Evolutionary conservation across 192 early-diverging fungal genomes (phyloP).

Genomic region (Haplosporangium gracile): DNA sequence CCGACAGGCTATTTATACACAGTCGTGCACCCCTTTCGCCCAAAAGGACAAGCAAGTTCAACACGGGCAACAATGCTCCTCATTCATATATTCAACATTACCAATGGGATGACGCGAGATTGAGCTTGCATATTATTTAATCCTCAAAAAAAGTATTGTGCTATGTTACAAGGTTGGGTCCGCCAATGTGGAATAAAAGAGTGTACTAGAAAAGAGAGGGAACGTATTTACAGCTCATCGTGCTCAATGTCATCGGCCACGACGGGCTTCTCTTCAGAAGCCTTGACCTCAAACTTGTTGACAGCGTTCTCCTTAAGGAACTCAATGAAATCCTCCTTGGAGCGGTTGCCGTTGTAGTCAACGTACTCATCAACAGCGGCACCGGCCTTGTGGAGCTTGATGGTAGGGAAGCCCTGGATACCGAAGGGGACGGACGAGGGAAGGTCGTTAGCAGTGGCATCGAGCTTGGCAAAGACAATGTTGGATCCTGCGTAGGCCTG

Average conservation of each 20-base stretch:
- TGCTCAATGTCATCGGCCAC: constrained; percentile 54
- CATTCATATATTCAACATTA: background rate
- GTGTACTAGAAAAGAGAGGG: constrained; percentile 2
- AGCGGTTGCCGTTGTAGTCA: constrained; percentile 88
- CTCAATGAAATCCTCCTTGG: constrained; percentile 78
- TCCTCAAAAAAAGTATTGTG: background rate
- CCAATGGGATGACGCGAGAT: background rate
- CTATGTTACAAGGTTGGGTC: constrained; percentile 12
- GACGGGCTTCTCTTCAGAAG: constrained; percentile 32
- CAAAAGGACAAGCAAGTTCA: background rate
- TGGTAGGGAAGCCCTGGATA: constrained; percentile 94
- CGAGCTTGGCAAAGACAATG: constrained; percentile 89
- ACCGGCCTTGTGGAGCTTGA: constrained; percentile 91
- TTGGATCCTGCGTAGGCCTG: constrained; percentile 56
- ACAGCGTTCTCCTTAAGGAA: constrained; percentile 84
- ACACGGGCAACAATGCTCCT: background rate
- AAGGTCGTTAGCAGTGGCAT: constrained; percentile 95
- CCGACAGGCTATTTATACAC: background rate
- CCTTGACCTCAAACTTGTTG: constrained; percentile 62
- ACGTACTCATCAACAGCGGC: constrained; percentile 66
- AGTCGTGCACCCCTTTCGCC: background rate
- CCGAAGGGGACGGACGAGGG: constrained; percentile 76
- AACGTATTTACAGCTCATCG: constrained; percentile 55
- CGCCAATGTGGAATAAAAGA: background rate
- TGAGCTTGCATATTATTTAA: constrained; percentile 2